Conservation (phyloP, 116 monocot species). For the Cymodocea nodosa region DNA sequence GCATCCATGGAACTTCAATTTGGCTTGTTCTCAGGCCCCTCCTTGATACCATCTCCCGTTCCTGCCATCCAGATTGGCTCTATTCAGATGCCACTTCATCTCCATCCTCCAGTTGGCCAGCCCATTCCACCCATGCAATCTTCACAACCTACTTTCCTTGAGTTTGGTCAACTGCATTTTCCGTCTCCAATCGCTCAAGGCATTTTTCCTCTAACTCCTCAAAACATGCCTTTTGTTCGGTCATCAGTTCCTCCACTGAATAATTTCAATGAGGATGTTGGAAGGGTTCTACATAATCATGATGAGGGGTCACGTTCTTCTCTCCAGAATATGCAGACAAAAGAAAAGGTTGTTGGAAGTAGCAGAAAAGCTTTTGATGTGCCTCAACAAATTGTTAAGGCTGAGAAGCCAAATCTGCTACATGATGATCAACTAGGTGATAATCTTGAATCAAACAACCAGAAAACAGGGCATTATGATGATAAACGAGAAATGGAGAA, state of each 20-base stretch:
- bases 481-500: no score
- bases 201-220: conserved; percentile 34
- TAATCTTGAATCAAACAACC: conserved; percentile 8
- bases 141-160: conserved; percentile 47
- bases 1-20: conserved; percentile 47
- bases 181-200: conserved; percentile 47
- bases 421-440: conserved; percentile 17
- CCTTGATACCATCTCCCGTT: conserved; percentile 87
- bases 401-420: conserved; percentile 8
- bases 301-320: conserved; percentile 14
- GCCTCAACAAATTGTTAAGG: conserved; percentile 14
- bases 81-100: conserved; percentile 91
- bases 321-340: conserved; percentile 16
- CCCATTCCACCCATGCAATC: conserved; percentile 47
- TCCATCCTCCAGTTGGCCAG: conserved; percentile 48
- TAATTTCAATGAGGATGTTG: conserved; percentile 25
- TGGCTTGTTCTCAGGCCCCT: conserved; percentile 84
- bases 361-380: conserved; percentile 12
- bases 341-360: conserved; percentile 7
- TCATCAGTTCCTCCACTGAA: conserved; percentile 30
- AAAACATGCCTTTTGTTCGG: conserved; percentile 41
- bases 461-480: conserved; percentile 3
- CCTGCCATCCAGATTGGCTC: conserved; percentile 97
- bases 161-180: conserved; percentile 72
- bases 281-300: conserved; percentile 18